Evolutionary conservation across 768 basidiomycete genomes (phyloP), one percentile per base, ranked within the genome.

Genomic region (Neoboletus magnificus): DNA sequence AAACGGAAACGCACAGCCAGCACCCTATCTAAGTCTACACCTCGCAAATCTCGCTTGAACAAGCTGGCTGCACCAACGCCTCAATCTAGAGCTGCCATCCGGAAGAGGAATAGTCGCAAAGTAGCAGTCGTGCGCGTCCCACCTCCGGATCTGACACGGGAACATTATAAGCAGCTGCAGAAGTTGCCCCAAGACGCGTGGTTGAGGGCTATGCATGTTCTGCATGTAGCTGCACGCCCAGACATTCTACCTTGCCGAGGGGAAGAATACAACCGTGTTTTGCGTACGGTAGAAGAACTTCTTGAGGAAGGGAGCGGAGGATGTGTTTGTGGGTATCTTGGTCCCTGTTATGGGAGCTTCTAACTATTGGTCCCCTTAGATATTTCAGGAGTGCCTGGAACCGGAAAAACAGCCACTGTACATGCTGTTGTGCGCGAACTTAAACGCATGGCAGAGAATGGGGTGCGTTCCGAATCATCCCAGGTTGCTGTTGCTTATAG

Each of bases 351-450:
- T 36, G 0, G 15, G 36, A 15, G 6, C 20, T 52, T 58, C 43
- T 59, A 25, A 61, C 48, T 51, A 15, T 50, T 15, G 11, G 9
- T 6, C 16, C 8, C 27, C 55, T 15, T 51, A 98, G 95, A 98
- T 71, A 97, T 98, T 46, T 94, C 95, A 8, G 96, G 97, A 10
- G 93, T 98, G 8, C 97, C 96, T n/a, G 96, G 97, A 8, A 98
- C 96, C 2, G 96, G 97, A 10, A 99, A 98, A 74, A 99, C 97
- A 1, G 97, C 97, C 0, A 98, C 97, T 0, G 94, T 98, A 0
- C 95, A 98, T 63, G 90, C 89, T 1, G 88, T 97, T 25, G 83
- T 98, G 32, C 82, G 91, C 36, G 91, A 96, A 67, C 78, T 98
- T 12, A 94, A 92, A 66, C 79, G 86, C 37, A 91, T 95, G 84